phyloP scores from a whole-genome alignment of 2,329 filamentous ascomycete genomes.

The Lasiodiplodia hormozganensis region DNA sequence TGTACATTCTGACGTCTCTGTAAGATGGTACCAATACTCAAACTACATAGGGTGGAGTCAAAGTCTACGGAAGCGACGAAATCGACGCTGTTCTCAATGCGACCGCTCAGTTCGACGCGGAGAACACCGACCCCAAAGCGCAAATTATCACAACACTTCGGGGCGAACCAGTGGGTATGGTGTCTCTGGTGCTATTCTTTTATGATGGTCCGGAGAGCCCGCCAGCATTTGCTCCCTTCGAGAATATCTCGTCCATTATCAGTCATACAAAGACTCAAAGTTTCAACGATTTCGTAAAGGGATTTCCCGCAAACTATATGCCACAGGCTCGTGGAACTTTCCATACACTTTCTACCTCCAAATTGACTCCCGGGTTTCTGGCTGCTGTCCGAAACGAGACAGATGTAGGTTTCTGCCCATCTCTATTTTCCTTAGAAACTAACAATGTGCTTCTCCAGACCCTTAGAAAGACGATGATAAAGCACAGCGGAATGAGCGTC shows the following conservation, averaged over 20 bases:
- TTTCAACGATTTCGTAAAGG: background rate
- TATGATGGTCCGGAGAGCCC: background rate
- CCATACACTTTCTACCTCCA: constrained; percentile 5
- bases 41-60: background rate
- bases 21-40: background rate
- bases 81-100: background rate
- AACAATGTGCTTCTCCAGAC: background rate
- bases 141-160: constrained; percentile 9
- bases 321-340: background rate
- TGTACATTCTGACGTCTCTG: too few species aligned
- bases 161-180: background rate
- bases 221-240: background rate
- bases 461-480: background rate
- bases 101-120: background rate
- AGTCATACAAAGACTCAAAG: background rate
- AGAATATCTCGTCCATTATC: background rate
- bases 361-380: background rate
- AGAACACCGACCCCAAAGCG: background rate
- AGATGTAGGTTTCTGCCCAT: background rate
- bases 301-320: constrained; percentile 2
- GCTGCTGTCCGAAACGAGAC: background rate
- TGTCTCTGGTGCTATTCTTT: background rate
- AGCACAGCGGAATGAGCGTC: constrained; percentile 1
- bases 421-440: background rate
- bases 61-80: background rate